phyloP scores from a whole-genome alignment of 2,329 filamentous ascomycete genomes.

The Stachybotrys chlorohalonatus region DNA sequence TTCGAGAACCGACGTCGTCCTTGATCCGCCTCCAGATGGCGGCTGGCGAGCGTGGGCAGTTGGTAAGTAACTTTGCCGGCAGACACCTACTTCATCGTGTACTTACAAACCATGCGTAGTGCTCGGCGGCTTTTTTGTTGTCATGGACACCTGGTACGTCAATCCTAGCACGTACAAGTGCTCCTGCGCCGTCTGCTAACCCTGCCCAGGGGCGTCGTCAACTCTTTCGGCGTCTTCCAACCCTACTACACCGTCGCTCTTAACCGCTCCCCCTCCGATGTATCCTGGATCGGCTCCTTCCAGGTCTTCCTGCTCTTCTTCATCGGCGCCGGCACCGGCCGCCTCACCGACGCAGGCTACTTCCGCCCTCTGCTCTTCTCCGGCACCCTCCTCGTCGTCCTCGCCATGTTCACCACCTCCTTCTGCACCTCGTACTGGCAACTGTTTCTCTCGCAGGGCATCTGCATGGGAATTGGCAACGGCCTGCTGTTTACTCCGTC shows the following conservation, averaged over 20 bases:
- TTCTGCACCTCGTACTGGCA: conserved; percentile 44
- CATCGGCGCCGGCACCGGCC: conserved; percentile 42
- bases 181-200: neutral
- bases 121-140: conserved; percentile 27
- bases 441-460: conserved; percentile 45
- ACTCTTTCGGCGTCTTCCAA: conserved; percentile 46
- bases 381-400: conserved; percentile 30
- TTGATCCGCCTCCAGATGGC: conserved; percentile 41
- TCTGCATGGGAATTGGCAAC: conserved; percentile 49
- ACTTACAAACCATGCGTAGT: conserved; percentile 2
- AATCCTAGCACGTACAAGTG: neutral
- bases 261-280: conserved; percentile 7
- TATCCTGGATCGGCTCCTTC: conserved; percentile 48
- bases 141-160: conserved; percentile 38
- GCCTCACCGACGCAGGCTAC: conserved; percentile 44
- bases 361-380: conserved; percentile 32
- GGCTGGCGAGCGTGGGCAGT: conserved; percentile 36
- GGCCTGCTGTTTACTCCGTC: conserved; percentile 57
- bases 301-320: conserved; percentile 48
- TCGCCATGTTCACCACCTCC: conserved; percentile 40
- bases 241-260: conserved; percentile 33
- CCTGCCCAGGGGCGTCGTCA: conserved; percentile 35
- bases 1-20: conserved; percentile 29
- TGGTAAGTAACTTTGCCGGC: conserved; percentile 19
- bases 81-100: neutral